phyloP scores from a whole-genome alignment of 805 yeast species.

The Wickerhamomyces hampshirensis region DNA sequence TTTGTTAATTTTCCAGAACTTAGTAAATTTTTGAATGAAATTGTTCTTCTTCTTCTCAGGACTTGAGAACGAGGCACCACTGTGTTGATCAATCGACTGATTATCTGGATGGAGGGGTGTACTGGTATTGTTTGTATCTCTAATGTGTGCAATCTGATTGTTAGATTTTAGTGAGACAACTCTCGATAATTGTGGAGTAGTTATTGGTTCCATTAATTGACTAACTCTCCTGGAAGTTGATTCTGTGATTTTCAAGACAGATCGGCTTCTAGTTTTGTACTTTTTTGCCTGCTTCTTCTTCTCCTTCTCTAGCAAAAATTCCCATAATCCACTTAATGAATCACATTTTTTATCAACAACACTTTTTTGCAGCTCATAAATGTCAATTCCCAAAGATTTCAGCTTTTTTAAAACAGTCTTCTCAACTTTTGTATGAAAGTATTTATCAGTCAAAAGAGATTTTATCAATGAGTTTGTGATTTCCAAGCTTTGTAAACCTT shows the following conservation, averaged over 20 bases:
- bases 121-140: background rate
- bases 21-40: conserved; percentile 28
- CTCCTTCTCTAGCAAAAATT: conserved; percentile 51
- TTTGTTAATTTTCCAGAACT: conserved; percentile 28
- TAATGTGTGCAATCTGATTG: conserved; percentile 1
- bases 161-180: conserved; percentile 26
- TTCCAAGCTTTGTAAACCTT: conserved; percentile 38
- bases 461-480: conserved; percentile 32
- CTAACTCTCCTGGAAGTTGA: conserved; percentile 25
- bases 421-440: conserved; percentile 59
- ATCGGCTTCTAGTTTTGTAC: conserved; percentile 31
- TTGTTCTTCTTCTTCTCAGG: conserved; percentile 27
- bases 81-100: conserved; percentile 2
- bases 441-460: conserved; percentile 32
- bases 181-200: conserved; percentile 23
- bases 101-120: background rate
- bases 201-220: conserved; percentile 22
- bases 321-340: conserved; percentile 72
- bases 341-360: conserved; percentile 60
- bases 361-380: conserved; percentile 51
- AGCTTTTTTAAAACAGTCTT: conserved; percentile 55
- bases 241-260: conserved; percentile 26
- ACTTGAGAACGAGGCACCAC: conserved; percentile 8
- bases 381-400: conserved; percentile 58
- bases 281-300: conserved; percentile 27